These are phyloP conservation scores for Stagonosporopsis cucurbitacearum DNA, from an alignment of 2,329 filamentous ascomycete species.

Conservation along the genomic window DNA sequence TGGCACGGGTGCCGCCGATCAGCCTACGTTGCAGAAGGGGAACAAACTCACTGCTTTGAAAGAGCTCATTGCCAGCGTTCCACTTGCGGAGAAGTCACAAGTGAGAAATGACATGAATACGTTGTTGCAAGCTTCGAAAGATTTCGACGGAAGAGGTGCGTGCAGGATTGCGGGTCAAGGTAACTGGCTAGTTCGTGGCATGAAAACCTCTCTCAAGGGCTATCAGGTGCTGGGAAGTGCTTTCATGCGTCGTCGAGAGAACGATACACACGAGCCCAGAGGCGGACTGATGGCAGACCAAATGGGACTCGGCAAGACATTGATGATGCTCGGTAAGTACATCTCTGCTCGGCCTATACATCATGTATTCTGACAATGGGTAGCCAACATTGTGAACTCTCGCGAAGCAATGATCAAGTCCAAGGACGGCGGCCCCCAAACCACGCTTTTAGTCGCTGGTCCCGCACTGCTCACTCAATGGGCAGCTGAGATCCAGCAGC, in stretches of 20 bases:
- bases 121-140: slow-evolving; percentile 49
- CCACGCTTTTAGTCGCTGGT: slow-evolving; percentile 54
- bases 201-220: slow-evolving; percentile 54
- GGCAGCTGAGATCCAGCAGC: slow-evolving; percentile 40
- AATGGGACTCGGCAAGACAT: slow-evolving; percentile 53
- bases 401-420: slow-evolving; percentile 30
- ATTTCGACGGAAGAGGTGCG: slow-evolving; percentile 50
- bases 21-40: slow-evolving; percentile 32
- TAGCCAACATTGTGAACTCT: slow-evolving; percentile 53
- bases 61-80: slow-evolving; percentile 50
- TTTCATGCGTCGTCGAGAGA: slow-evolving; percentile 64
- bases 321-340: slow-evolving; percentile 46
- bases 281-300: slow-evolving; percentile 54
- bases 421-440: slow-evolving; percentile 20
- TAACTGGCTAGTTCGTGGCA: slow-evolving; percentile 56
- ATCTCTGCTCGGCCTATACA: not conserved
- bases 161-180: slow-evolving; percentile 42
- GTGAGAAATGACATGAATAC: slow-evolving; percentile 46
- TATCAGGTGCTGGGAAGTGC: slow-evolving; percentile 61
- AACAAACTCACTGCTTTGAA: slow-evolving; percentile 47
- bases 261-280: slow-evolving; percentile 40
- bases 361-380: slow-evolving; percentile 10
- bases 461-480: slow-evolving; percentile 52
- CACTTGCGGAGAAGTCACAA: slow-evolving; percentile 43
- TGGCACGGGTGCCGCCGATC: slow-evolving; percentile 24